Evolutionary conservation across 345 rosid genomes (phyloP), one percentile per base, ranked within the genome.

Genomic region (Adansonia digitata): DNA sequence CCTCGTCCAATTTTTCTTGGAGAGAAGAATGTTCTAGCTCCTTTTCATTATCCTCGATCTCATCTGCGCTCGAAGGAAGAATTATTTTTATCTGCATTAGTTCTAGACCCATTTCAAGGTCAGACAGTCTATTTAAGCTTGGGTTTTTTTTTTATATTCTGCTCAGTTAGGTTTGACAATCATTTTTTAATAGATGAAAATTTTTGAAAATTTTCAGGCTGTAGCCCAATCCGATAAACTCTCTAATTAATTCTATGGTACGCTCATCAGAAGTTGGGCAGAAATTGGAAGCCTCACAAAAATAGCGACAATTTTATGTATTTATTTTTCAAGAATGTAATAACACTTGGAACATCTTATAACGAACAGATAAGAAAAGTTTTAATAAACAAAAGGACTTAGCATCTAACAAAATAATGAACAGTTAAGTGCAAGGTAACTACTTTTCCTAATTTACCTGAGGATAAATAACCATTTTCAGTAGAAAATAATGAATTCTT

Each of bases 1-100:
- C 98, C 87, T 56, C 85, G 34, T 88, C 98, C 81, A 95, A 76
- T 80, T 86, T 84, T 82, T 95, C 98, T 80, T 91, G 96, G 70
- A 93, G 92, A 77, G 97, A 89, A 65, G 92, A 89, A 82, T 93
- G 98, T 64, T 95, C 98, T 49, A 86, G 81, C 84, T 95, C 99
- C 73, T 89, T 90, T 81, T 92, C 91, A 43, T 84, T 85, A 77
- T 81, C 84, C 80, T 89, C 97, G 76, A 79, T 82, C 43, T 85
- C 91, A 84, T 84, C 99, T 95, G 87, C 81, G 85, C n/a, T 51
- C 22, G 14, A 35, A 27, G 27, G 24, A 62, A 75, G 40, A 78
- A 73, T 22, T 46, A 71, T 22, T 11, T 62, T 64, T 65, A 63
- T 52, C 22, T 29, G 24, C n/a, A n/a, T 11, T 45, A 46, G 57